phyloP scores from a whole-genome alignment of 139 green algal genomes.

The Closterium sp. region DNA sequence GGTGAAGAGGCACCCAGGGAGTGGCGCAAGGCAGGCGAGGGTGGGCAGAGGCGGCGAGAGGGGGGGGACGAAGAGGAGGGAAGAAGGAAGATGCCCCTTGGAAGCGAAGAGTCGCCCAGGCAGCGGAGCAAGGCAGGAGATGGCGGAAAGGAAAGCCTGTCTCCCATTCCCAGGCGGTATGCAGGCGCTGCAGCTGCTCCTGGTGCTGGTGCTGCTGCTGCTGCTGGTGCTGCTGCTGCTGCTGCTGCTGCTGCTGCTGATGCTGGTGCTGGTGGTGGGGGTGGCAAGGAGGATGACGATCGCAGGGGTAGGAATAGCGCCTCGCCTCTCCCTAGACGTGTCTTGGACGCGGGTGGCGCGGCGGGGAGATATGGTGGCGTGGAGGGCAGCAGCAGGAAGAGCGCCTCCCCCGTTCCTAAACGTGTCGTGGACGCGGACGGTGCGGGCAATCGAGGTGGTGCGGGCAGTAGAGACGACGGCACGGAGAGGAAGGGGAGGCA shows the following conservation, averaged over 20 bases:
- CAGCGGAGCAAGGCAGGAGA: neutral
- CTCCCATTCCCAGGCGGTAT: neutral
- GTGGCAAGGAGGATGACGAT: neutral
- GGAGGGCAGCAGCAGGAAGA: neutral
- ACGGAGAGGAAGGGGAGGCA: neutral
- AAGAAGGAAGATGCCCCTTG: neutral
- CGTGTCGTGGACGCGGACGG: too few relatives aligned
- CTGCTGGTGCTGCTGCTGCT: neutral
- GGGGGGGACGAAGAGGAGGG: neutral
- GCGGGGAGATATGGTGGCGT: neutral
- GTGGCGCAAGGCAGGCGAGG: neutral
- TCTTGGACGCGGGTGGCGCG: too few relatives aligned
- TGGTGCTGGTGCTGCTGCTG: neutral
- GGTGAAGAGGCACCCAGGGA: neutral
- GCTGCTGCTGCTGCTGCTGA: neutral
- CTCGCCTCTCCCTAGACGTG: neutral
- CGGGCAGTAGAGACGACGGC: too few relatives aligned
- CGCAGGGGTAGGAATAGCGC: neutral
- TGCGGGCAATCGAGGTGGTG: too few relatives aligned
- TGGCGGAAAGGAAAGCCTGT: neutral
- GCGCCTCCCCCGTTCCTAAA: too few relatives aligned
- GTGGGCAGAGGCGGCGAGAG: neutral
- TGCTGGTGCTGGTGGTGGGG: neutral
- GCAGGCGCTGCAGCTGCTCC: neutral
- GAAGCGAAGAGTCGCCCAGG: neutral